Base-by-base conservation (phyloP, 2,329 filamentous ascomycete genomes). In the Apiospora hydei region DNA sequence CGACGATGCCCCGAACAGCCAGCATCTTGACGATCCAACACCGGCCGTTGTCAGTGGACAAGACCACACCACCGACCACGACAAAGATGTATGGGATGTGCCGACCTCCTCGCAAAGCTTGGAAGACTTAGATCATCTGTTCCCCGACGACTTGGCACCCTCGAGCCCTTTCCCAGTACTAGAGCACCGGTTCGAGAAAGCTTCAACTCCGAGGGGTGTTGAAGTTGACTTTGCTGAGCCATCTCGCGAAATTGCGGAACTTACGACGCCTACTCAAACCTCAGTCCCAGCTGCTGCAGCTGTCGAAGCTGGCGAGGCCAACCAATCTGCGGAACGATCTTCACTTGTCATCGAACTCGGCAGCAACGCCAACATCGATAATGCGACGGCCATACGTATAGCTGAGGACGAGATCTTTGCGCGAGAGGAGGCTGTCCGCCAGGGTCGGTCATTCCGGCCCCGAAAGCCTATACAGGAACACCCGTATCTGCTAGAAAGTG, bases 401-500 rank as follows among this genome's bases (percentile, higher is more conserved):
- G 72, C 70, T 16, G 73, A 74, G 30, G 71, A 74, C 47, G 74
- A 75, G 43, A 70, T 24, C 24, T 47, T 70, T 41, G 68, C 71
- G 70, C 69, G 69, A 18, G 74, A 71, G 43, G 71, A 70, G 61
- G 66, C 34, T 67, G 24, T 51, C 57, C 73, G 70, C 53, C 71
- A 73, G 24, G 75, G 85, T 73, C 66, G 66, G 14, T 68, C 66
- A n/a, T 66, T 70, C 6, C 30, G 69, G 30, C 88, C 88, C 0
- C 85, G 89, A 26, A 91, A 90, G 73, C 88, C 88, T 0, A 90
- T 90, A 8, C 89, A 91, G 76, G 83, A 90, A 76, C 88, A 90
- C 64, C 89, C 89, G 4, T 91, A 90, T 74, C 80, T 87, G 7
- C 80, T 90, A 4, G 89, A 91, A 74, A 87, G 85, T 76, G 88